Conservation (phyloP, 2,329 filamentous ascomycete species). For the Herpotrichia juniperi region DNA sequence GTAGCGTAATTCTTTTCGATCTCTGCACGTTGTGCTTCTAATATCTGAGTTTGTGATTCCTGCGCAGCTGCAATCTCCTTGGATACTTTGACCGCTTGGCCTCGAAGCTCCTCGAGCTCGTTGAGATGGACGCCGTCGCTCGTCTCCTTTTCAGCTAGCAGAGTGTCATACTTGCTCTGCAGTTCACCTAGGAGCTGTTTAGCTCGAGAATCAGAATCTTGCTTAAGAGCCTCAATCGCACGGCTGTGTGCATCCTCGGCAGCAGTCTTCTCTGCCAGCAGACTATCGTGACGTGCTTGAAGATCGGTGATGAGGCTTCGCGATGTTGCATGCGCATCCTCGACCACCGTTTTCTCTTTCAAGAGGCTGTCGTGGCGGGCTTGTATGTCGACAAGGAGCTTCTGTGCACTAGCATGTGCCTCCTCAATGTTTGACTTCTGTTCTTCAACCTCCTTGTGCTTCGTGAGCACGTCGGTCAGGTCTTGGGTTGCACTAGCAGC, state of each 20-base stretch:
- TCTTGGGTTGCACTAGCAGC: constrained; percentile 3
- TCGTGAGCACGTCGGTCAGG: constrained; percentile 3
- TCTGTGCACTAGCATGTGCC: constrained; percentile 17
- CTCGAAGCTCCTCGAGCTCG: constrained; percentile 26
- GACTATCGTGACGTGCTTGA: constrained; percentile 33
- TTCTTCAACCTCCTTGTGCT: constrained; percentile 25
- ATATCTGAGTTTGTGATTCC: constrained; percentile 27
- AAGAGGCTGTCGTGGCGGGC: constrained; percentile 22
- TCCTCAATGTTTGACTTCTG: constrained; percentile 25
- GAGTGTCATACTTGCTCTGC: constrained; percentile 25
- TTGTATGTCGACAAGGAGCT: constrained; percentile 24
- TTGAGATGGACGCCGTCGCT: constrained; percentile 20
- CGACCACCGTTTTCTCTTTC: constrained; percentile 22
- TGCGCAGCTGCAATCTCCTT: constrained; percentile 23
- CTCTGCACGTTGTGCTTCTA: constrained; percentile 30
- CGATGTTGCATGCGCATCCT: constrained; percentile 24
- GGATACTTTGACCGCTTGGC: constrained; percentile 19
- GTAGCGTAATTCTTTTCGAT: constrained; percentile 38
- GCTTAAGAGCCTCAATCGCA: constrained; percentile 36
- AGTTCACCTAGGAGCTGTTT: constrained; percentile 34
- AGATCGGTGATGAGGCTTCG: constrained; percentile 36
- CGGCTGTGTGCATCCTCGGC: constrained; percentile 37
- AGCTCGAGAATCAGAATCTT: constrained; percentile 33
- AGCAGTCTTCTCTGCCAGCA: constrained; percentile 35
- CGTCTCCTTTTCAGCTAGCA: constrained; percentile 24